phyloP scores from a whole-genome alignment of 257 asterid genomes.

The Przewalskia tangutica region DNA sequence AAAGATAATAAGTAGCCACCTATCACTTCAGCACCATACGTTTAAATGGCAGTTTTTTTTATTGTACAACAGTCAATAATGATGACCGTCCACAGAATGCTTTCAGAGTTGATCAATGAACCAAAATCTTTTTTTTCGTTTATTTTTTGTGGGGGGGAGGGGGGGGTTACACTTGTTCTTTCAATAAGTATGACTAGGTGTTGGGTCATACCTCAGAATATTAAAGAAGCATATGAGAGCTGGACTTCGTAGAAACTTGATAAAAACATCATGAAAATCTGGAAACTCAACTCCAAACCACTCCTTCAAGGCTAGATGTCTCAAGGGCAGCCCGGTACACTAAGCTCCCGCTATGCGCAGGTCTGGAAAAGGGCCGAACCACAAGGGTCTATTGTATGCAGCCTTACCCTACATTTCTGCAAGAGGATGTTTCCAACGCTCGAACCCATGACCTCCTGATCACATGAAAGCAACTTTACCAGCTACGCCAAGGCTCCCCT shows the following conservation, averaged over 20 bases:
- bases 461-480: too few species aligned
- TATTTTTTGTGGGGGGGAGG: too few species aligned
- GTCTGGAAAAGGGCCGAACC: too few species aligned
- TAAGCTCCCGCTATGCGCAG: too few species aligned
- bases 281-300: not conserved
- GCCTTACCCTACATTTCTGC: too few species aligned
- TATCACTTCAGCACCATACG: not conserved
- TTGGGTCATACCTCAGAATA: not conserved
- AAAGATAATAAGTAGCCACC: slow-evolving; percentile 1
- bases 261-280: not conserved
- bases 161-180: not conserved
- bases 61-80: not conserved
- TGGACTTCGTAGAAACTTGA: not conserved
- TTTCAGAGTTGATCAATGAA: not conserved
- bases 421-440: too few species aligned
- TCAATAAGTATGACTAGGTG: not conserved
- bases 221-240: not conserved
- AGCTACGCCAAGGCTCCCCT: too few species aligned
- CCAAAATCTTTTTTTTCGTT: not conserved
- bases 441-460: too few species aligned
- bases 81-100: not conserved
- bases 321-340: not conserved
- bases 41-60: not conserved
- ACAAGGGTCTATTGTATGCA: too few species aligned
- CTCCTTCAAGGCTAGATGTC: not conserved